phyloP scores from a whole-genome alignment of 2,329 filamentous ascomycete genomes.

The Penicillium janthinellum region DNA sequence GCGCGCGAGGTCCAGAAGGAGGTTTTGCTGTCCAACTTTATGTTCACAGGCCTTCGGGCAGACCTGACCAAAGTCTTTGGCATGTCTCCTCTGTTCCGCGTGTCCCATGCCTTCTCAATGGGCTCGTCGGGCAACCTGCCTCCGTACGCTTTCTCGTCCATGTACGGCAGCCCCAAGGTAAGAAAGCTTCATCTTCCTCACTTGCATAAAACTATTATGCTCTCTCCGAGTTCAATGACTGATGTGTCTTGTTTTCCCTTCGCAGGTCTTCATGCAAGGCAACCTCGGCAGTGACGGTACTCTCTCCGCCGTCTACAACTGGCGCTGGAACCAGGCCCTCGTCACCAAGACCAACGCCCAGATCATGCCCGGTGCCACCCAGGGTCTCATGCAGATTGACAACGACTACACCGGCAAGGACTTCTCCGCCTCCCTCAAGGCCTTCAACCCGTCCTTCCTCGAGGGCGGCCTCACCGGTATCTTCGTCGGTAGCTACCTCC shows the following conservation, averaged over 20 bases:
- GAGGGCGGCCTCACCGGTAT: conserved; percentile 94
- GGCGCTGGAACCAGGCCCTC: conserved; percentile 77
- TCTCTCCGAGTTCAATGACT: not conserved
- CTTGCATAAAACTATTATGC: not conserved
- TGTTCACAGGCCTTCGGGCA: conserved; percentile 93
- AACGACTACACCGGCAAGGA: conserved; percentile 93
- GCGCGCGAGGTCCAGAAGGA: conserved; percentile 92
- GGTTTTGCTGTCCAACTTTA: conserved; percentile 93
- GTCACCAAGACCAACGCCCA: conserved; percentile 88
- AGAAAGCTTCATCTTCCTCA: conserved; percentile 28
- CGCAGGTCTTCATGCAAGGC: conserved; percentile 89
- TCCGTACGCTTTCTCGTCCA: conserved; percentile 90
- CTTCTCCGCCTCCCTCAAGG: conserved; percentile 90
- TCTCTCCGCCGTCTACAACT: conserved; percentile 88
- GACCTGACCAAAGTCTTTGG: conserved; percentile 97
- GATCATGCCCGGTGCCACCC: conserved; percentile 72
- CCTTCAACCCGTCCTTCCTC: conserved; percentile 90
- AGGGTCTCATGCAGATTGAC: conserved; percentile 90
- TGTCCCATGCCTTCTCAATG: conserved; percentile 95
- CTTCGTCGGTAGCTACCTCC: conserved; percentile 92
- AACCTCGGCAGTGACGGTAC: conserved; percentile 91
- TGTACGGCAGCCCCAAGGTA: conserved; percentile 93
- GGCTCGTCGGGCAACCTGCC: conserved; percentile 79
- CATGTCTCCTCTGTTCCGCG: conserved; percentile 90
- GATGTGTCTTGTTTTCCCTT: not conserved